phyloP scores from a whole-genome alignment of 192 early-diverging fungal species.

The Coemansia sp. region DNA sequence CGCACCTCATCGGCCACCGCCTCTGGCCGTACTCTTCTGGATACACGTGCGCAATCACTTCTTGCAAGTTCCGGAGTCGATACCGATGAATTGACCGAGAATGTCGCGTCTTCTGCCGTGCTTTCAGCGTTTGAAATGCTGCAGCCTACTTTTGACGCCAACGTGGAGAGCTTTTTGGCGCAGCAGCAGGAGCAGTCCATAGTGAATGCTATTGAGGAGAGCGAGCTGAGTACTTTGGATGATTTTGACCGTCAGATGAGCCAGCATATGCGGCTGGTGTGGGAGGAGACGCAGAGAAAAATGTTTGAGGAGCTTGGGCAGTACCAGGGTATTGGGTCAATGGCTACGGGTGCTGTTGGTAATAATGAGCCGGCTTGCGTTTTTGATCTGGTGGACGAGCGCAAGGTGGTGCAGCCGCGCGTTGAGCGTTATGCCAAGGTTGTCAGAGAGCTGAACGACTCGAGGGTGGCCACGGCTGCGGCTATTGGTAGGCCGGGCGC shows the following conservation, averaged over 20 bases:
- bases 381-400: slow-evolving; percentile 15
- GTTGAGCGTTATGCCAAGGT: slow-evolving; percentile 45
- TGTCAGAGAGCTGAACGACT: slow-evolving; percentile 36
- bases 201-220: slow-evolving; percentile 70
- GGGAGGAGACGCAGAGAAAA: slow-evolving; percentile 70
- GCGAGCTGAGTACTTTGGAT: slow-evolving; percentile 60
- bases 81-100: slow-evolving; percentile 65
- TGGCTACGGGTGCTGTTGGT: not conserved
- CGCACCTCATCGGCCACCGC: slow-evolving; percentile 13
- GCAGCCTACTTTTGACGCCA: slow-evolving; percentile 75
- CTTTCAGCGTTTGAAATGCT: slow-evolving; percentile 72
- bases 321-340: slow-evolving; percentile 27
- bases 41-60: slow-evolving; percentile 63
- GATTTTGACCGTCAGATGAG: slow-evolving; percentile 71
- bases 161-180: slow-evolving; percentile 76
- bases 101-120: slow-evolving; percentile 65
- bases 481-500: not conserved
- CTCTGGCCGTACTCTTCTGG: slow-evolving; percentile 19
- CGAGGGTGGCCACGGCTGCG: slow-evolving; percentile 18
- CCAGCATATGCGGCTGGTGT: slow-evolving; percentile 60
- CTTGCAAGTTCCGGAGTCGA: slow-evolving; percentile 80
- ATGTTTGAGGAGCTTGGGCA: slow-evolving; percentile 87
- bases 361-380: not conserved
- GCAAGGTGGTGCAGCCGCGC: slow-evolving; percentile 24
- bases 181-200: slow-evolving; percentile 79